These are phyloP conservation scores for Wickerhamiella cacticola DNA, from an alignment of 805 yeast genomes.

Conservation along the genomic window DNA sequence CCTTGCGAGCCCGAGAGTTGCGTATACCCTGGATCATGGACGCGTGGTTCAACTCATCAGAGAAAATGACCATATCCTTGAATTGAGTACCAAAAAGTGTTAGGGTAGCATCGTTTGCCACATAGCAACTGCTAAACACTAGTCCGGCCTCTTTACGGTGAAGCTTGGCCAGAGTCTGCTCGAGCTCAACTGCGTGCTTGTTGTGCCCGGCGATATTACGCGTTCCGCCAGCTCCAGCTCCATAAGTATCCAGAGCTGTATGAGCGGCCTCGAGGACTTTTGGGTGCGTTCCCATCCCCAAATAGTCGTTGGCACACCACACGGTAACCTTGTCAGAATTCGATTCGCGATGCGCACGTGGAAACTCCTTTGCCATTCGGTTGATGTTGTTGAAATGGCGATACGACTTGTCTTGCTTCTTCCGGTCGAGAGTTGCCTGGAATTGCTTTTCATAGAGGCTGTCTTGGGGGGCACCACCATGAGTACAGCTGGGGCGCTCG, in stretches of 20 bases:
- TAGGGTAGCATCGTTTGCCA: constrained; percentile 91
- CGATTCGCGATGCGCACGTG: constrained; percentile 78
- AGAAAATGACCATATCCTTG: constrained; percentile 79
- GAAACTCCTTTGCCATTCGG: constrained; percentile 87
- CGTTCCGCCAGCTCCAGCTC: constrained; percentile 99
- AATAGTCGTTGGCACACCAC: constrained; percentile 97
- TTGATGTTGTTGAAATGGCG: constrained; percentile 95
- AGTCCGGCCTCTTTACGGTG: constrained; percentile 93
- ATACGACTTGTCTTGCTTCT: constrained; percentile 81
- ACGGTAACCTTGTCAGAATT: constrained; percentile 77
- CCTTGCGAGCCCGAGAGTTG: constrained; percentile 79
- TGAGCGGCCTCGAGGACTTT: constrained; percentile 67
- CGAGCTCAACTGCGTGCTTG: constrained; percentile 74
- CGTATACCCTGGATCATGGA: constrained; percentile 94
- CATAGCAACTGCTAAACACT: constrained; percentile 90
- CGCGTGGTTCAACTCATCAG: constrained; percentile 92
- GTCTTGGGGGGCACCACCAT: constrained; percentile 2
- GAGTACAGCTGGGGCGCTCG: constrained; percentile 11
- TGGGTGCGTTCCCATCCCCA: constrained; percentile 83
- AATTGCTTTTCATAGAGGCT: constrained; percentile 49
- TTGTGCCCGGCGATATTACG: constrained; percentile 98
- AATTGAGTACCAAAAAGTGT: constrained; percentile 83
- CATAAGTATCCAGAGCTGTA: constrained; percentile 70
- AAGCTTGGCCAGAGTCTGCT: constrained; percentile 73
- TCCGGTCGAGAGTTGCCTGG: constrained; percentile 52